A percentile compares a stretch with the other conserved stretches of the same genome.
Conservation (phyloP, 2,329 filamentous ascomycete genomes). For the Pseudopyricularia cyperi region DNA sequence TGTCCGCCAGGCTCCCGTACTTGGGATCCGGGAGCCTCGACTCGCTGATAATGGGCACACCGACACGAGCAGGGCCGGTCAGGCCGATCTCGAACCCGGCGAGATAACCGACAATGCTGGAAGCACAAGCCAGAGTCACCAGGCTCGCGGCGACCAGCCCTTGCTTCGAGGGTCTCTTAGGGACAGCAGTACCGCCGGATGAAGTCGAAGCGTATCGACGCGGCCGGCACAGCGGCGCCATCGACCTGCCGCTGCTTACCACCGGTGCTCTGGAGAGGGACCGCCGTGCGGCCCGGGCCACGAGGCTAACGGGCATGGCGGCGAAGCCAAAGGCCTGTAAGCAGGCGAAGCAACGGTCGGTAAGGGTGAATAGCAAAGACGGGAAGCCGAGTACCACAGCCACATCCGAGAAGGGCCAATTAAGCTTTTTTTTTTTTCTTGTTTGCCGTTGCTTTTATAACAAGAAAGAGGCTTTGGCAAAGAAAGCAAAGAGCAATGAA, state of each 20-base stretch:
- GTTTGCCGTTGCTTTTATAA: too few species aligned
- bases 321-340: background rate
- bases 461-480: too few species aligned
- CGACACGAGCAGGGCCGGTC: constrained; percentile 15
- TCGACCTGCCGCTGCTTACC: background rate
- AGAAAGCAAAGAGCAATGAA: too few species aligned
- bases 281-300: constrained; percentile 13
- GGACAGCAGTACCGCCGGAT: constrained; percentile 13
- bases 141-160: constrained; percentile 20
- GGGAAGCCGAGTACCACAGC: too few species aligned
- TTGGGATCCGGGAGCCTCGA: constrained; percentile 12
- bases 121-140: constrained; percentile 22
- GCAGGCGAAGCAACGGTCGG: background rate
- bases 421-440: too few species aligned
- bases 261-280: constrained; percentile 12
- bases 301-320: constrained; percentile 15
- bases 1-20: constrained; percentile 27
- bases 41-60: constrained; percentile 13
- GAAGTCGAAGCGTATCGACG: constrained; percentile 10
- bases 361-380: background rate
- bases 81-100: background rate
- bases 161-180: constrained; percentile 20
- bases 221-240: background rate
- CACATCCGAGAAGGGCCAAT: too few species aligned
- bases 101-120: constrained; percentile 28